A percentile compares a stretch with the other conserved stretches of the same genome.
Evolutionary conservation across 1,284 basidiomycete species (phyloP).

Genomic region (Puccinia sorghi): DNA sequence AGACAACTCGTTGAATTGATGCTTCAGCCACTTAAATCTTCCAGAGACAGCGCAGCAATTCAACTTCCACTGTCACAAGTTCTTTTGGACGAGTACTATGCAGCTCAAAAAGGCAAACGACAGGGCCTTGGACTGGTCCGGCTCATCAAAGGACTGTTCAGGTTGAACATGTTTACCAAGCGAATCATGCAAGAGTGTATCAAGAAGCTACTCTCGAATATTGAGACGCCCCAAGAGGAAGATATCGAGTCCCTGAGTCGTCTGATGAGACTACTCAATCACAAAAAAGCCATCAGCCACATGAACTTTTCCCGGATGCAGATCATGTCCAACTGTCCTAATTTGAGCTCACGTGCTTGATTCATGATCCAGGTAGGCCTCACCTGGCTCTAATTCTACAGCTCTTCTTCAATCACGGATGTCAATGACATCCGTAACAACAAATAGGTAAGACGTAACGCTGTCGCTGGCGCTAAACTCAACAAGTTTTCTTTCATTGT

Average conservation of each 20-base stretch:
- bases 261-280: constrained; percentile 75
- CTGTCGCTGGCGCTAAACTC: constrained; percentile 20
- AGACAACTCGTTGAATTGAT: too few species aligned
- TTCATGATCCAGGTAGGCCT: constrained; percentile 54
- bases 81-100: constrained; percentile 95
- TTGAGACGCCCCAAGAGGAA: constrained; percentile 92
- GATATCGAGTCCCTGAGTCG: constrained; percentile 95
- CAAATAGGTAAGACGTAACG: constrained; percentile 34
- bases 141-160: constrained; percentile 98
- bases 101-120: constrained; percentile 93
- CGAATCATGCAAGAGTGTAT: constrained; percentile 96
- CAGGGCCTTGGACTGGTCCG: constrained; percentile 93
- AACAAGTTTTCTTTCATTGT: background rate
- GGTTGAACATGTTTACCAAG: constrained; percentile 89
- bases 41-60: too few species aligned
- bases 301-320: constrained; percentile 92
- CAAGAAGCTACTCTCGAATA: constrained; percentile 87
- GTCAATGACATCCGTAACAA: constrained; percentile 40
- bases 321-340: constrained; percentile 69
- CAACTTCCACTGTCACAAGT: too few species aligned
- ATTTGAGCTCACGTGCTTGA: constrained; percentile 42
- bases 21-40: too few species aligned
- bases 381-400: background rate
- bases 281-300: constrained; percentile 71
- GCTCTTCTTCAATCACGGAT: background rate